phyloP scores from a whole-genome alignment of 768 basidiomycete genomes.

The Cubamyces lactineus region DNA sequence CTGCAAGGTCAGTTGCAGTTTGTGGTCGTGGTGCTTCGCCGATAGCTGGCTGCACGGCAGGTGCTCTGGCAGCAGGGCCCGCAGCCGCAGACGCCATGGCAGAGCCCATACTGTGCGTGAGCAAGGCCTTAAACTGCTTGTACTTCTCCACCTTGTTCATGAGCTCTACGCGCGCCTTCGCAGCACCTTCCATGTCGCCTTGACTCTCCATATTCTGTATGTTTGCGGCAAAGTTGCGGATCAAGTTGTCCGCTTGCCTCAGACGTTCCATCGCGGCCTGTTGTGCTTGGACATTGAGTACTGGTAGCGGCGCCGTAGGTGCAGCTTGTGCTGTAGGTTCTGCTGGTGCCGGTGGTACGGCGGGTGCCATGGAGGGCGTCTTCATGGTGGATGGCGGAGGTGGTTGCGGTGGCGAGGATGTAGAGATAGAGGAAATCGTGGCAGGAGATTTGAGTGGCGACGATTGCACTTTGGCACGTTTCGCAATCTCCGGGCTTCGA shows the following conservation, averaged over 20 bases:
- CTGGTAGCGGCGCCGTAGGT: background rate
- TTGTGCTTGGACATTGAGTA: background rate
- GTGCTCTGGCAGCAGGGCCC: background rate
- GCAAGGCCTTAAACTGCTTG: background rate
- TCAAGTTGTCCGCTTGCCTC: background rate
- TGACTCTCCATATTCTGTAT: background rate
- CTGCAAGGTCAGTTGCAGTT: constrained; percentile 2
- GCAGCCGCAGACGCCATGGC: background rate
- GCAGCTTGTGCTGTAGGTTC: background rate
- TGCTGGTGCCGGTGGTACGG: background rate
- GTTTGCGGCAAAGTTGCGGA: background rate
- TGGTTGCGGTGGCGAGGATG: background rate
- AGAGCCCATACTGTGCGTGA: background rate
- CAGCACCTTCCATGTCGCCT: constrained; percentile 2
- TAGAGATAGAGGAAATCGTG: background rate
- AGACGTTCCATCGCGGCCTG: background rate
- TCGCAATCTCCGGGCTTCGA: constrained; percentile 20
- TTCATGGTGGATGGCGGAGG: background rate
- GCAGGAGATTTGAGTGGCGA: constrained; percentile 18
- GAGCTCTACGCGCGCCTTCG: background rate
- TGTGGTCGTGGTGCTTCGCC: background rate
- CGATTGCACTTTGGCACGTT: constrained; percentile 16
- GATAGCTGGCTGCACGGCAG: background rate
- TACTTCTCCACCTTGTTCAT: background rate
- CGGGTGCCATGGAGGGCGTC: constrained; percentile 1